Conservation (phyloP, 805 yeast genomes). For the Candida schatavii region DNA sequence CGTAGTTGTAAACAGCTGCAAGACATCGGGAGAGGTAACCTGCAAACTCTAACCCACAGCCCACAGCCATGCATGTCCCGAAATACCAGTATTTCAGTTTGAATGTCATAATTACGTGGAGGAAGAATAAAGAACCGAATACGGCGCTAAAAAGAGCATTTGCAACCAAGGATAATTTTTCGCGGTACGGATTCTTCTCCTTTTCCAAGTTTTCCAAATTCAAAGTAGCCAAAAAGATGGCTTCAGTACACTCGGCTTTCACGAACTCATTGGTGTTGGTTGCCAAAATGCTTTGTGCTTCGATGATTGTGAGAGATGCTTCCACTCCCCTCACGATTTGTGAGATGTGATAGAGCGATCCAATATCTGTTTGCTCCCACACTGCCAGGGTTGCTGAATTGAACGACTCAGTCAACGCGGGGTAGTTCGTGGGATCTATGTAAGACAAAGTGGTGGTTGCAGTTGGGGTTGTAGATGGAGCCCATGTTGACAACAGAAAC, state of each 20-base stretch:
- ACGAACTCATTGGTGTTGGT: slow-evolving; percentile 30
- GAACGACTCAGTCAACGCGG: slow-evolving; percentile 15
- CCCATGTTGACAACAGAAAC: slow-evolving; percentile 9
- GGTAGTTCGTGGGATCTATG: slow-evolving; percentile 22
- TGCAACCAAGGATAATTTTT: slow-evolving; percentile 48
- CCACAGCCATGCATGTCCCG: slow-evolving; percentile 52
- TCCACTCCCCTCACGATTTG: slow-evolving; percentile 25
- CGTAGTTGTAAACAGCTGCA: slow-evolving; percentile 34
- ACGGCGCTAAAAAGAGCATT: slow-evolving; percentile 56
- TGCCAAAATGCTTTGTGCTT: slow-evolving; percentile 26
- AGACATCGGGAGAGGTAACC: slow-evolving; percentile 66
- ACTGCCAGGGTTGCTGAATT: slow-evolving; percentile 10
- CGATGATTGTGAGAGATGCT: slow-evolving; percentile 29
- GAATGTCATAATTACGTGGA: slow-evolving; percentile 27
- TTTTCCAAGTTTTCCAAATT: slow-evolving; percentile 15
- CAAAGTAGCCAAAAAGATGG: slow-evolving; percentile 18
- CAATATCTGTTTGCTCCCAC: slow-evolving; percentile 19
- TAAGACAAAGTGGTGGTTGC: slow-evolving; percentile 20
- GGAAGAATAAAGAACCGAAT: slow-evolving; percentile 42
- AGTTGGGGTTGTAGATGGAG: slow-evolving; percentile 11
- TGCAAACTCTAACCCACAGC: slow-evolving; percentile 56
- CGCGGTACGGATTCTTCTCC: slow-evolving; percentile 31
- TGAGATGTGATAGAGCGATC: slow-evolving; percentile 16
- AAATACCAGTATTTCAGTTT: slow-evolving; percentile 64
- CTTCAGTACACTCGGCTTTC: slow-evolving; percentile 18